Evolutionary conservation across 2,329 filamentous ascomycete species (phyloP).

Genomic region (Harringtonia lauricola): DNA sequence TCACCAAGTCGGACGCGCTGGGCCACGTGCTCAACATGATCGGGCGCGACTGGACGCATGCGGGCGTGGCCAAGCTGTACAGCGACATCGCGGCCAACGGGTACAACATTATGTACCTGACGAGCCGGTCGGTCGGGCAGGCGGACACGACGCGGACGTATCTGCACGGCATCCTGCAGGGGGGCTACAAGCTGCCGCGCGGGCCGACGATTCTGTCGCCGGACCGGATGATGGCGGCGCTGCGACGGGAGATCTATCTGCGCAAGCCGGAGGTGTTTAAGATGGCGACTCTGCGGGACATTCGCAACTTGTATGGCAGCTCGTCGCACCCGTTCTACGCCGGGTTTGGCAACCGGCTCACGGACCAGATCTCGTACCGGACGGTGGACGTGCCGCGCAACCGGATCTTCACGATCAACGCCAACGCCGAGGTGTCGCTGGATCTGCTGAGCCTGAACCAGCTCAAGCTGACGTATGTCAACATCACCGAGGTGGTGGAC

Average conservation of each 20-base stretch:
- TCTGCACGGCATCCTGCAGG: conserved; percentile 79
- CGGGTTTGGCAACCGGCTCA: conserved; percentile 91
- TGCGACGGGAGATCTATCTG: conserved; percentile 86
- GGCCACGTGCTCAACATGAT: conserved; percentile 96
- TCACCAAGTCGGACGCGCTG: conserved; percentile 92
- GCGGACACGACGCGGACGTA: conserved; percentile 86
- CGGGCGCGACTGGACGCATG: conserved; percentile 94
- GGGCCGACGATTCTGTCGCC: conserved; percentile 93
- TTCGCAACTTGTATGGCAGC: conserved; percentile 73
- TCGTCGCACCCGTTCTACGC: conserved; percentile 84
- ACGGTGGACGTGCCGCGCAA: conserved; percentile 91
- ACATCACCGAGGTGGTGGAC: conserved; percentile 93
- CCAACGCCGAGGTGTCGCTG: conserved; percentile 87
- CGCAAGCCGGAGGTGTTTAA: conserved; percentile 98
- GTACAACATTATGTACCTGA: conserved; percentile 98
- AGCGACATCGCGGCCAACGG: conserved; percentile 91
- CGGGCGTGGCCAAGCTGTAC: conserved; percentile 93
- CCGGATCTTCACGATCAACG: conserved; percentile 94
- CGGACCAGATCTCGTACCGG: conserved; percentile 90
- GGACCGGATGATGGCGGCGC: conserved; percentile 85
- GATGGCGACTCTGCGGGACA: conserved; percentile 95
- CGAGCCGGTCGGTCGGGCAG: conserved; percentile 85
- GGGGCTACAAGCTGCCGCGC: conserved; percentile 72
- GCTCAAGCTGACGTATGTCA: conserved; percentile 92
- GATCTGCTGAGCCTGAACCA: conserved; percentile 86